Evolutionary conservation across 306 rosid species (phyloP).

Genomic region (Crataegus laevigata): DNA sequence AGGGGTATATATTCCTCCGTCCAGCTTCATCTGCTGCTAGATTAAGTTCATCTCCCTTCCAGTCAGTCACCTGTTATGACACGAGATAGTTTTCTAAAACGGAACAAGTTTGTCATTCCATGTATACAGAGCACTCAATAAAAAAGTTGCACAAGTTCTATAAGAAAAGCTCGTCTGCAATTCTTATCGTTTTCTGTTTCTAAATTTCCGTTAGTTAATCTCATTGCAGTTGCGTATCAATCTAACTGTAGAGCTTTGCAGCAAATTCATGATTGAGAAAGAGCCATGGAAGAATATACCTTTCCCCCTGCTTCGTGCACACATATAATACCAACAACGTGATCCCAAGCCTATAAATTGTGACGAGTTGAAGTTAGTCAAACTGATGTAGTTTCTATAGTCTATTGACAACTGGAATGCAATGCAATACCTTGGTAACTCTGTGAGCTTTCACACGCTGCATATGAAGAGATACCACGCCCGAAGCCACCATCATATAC

Average conservation of each 20-base stretch:
- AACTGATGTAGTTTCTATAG: not conserved
- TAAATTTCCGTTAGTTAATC: not conserved
- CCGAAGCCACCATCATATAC: constrained; percentile 54
- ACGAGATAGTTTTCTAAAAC: constrained; percentile 1
- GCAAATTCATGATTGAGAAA: not conserved
- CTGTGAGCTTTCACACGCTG: constrained; percentile 25
- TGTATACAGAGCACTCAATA: not conserved
- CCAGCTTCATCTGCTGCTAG: constrained; percentile 60
- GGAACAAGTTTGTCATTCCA: not conserved
- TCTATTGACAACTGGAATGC: not conserved
- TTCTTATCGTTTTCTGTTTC: not conserved
- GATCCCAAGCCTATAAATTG: constrained; percentile 50
- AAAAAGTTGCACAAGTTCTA: not conserved
- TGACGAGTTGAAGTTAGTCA: not conserved
- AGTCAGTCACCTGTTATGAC: constrained; percentile 60
- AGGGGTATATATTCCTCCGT: constrained; percentile 58
- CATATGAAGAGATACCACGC: constrained; percentile 35
- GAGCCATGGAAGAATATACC: constrained; percentile 5
- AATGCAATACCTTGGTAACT: constrained; percentile 29
- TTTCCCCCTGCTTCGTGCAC: constrained; percentile 45
- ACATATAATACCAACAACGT: constrained; percentile 50
- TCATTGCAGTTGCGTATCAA: not conserved
- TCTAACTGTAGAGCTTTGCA: not conserved
- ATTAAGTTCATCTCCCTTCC: constrained; percentile 67
- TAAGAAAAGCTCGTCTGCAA: no score